Conservation (phyloP, 495 filamentous ascomycete species). For the Oleoguttula mirabilis region DNA sequence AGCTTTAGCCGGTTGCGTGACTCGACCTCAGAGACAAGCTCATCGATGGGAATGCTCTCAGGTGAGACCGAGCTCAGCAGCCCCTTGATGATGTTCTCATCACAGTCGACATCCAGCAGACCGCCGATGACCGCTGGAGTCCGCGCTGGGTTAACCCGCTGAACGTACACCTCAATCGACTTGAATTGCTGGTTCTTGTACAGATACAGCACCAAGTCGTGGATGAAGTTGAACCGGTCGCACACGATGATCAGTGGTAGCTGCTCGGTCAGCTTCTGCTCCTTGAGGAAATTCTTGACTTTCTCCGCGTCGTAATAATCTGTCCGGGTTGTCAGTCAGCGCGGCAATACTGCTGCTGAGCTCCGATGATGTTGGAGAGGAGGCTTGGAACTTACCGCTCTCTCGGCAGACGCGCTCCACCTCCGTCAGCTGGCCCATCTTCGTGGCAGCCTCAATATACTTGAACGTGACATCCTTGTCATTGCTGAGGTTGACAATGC, state of each 20-base stretch:
- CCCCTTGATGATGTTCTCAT: constrained; percentile 89
- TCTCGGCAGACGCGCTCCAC: constrained; percentile 96
- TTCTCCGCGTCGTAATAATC: constrained; percentile 86
- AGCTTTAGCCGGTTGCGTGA: constrained; percentile 90
- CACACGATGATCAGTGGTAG: constrained; percentile 96
- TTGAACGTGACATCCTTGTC: constrained; percentile 97
- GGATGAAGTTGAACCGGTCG: constrained; percentile 96
- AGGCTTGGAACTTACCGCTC: constrained; percentile 39
- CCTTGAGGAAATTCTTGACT: constrained; percentile 99
- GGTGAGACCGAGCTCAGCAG: constrained; percentile 81
- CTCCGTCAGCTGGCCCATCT: constrained; percentile 81
- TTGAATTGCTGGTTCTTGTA: constrained; percentile 99
- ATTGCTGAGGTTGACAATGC: constrained; percentile 93
- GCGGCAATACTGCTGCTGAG: not conserved
- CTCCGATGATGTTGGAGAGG: not conserved
- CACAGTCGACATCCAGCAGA: constrained; percentile 93
- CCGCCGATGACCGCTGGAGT: constrained; percentile 92
- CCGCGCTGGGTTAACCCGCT: constrained; percentile 88
- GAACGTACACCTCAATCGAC: constrained; percentile 98
- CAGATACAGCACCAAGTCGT: constrained; percentile 91
- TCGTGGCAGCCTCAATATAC: constrained; percentile 94
- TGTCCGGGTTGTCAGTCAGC: not conserved
- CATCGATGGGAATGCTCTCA: constrained; percentile 80
- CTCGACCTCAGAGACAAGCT: constrained; percentile 91
- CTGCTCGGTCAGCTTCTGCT: constrained; percentile 83